Evolutionary conservation across 176 grass and related monocot genomes (phyloP), one percentile per base, ranked within the genome.

Genomic region (Avena atlantica): DNA sequence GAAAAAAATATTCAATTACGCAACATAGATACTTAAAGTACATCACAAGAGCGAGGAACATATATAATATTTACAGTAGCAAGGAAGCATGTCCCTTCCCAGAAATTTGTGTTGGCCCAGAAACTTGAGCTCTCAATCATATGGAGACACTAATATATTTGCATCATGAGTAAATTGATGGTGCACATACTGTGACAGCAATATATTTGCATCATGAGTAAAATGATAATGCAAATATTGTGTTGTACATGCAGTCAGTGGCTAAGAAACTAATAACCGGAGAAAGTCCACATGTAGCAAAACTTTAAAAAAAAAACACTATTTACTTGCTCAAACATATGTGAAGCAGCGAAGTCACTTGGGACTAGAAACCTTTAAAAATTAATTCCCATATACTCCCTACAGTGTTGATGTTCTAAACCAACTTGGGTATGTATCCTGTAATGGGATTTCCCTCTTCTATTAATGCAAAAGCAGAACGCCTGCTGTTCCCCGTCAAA

Each of bases 251-350:
- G 27, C 51, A 80, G 20, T 31, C 58, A 74, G 27, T 63, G 8
- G 67, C 66, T 80, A 59, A 64, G 45, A 76, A 76, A 24, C 23
- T 17, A 85, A 67, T 8, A 67, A 66, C 29, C 17, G 1, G 69
- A 68, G 14, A 74, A 44, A 49, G 66, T 31, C 15, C 9, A 67
- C 13, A 81, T 47, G 12, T 74, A 9, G 64, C 8, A 12, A 25
- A 68, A 82, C 23, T 70, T 89, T 12, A 56, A 70, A 48, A 48
- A 48, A 48, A 19, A 55, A 89, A 85, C 5, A 68, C 31, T 58
- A 36, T 3, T 62, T 8, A 80, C 17, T 75, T 80, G 34, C 25
- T 52, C 50, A 69, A 31, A 48, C 50, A 77, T 13, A 36, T 34
- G 13, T 67, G 16, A 58, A 65, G n/a, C 55, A 76, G 24, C 3